These are phyloP conservation scores for Sphaerulina populicola DNA, from an alignment of 2,329 filamentous ascomycete genomes.

Conservation along the genomic window DNA sequence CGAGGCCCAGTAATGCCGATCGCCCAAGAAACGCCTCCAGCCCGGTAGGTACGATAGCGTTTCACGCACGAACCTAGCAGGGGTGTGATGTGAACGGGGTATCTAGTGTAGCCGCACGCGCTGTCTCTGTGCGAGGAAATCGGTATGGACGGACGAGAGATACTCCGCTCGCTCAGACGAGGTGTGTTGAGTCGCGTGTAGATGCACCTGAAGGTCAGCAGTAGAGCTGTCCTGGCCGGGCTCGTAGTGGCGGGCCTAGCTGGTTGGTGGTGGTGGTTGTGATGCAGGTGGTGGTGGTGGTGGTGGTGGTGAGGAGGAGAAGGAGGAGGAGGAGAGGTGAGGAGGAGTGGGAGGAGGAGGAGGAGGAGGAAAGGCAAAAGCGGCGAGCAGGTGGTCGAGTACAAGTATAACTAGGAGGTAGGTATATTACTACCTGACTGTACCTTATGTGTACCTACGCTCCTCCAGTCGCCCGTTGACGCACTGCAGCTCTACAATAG, in stretches of 20 bases:
- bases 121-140: background rate
- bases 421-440: too few relatives aligned
- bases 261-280: too few relatives aligned
- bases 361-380: background rate
- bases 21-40: constrained; percentile 1
- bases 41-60: background rate
- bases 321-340: background rate
- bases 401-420: too few relatives aligned
- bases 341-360: background rate
- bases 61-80: background rate
- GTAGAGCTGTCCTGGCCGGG: background rate
- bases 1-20: background rate
- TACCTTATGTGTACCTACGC: background rate
- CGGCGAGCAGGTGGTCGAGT: constrained; percentile 4
- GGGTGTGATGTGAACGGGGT: background rate
- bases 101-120: background rate
- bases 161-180: constrained; percentile 1
- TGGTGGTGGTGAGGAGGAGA: too few relatives aligned
- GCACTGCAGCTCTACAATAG: constrained; percentile 9
- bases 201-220: background rate
- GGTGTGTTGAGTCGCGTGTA: constrained; percentile 1
- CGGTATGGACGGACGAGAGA: background rate
- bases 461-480: constrained; percentile 1
- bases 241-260: background rate
- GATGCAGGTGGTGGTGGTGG: background rate